These are phyloP conservation scores for Phlyctochytrium arcticum DNA, from an alignment of 192 early-diverging fungal genomes.

Conservation along the genomic window DNA sequence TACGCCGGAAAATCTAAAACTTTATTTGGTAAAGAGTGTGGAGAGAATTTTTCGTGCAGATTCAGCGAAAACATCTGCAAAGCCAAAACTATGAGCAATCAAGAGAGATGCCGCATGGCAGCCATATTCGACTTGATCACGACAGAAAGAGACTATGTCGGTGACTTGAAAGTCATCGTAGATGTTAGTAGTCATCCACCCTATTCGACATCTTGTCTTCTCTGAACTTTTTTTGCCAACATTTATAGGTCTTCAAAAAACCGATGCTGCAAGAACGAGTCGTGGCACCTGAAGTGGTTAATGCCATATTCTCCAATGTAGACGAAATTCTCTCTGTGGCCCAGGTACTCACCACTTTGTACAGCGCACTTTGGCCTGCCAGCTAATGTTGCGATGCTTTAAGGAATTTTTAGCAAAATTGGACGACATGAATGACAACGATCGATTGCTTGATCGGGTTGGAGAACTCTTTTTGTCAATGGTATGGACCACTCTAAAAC, in stretches of 20 bases:
- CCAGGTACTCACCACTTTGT: slow-evolving; percentile 10
- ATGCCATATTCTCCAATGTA: slow-evolving; percentile 45
- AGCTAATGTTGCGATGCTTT: too few species aligned
- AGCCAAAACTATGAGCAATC: slow-evolving; percentile 20
- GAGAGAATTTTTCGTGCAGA: too few species aligned
- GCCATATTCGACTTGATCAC: slow-evolving; percentile 45
- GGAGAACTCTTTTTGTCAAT: slow-evolving; percentile 38
- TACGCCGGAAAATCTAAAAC: too few species aligned
- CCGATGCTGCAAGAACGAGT: slow-evolving; percentile 37
- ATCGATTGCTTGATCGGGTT: slow-evolving; percentile 31
- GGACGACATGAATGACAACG: slow-evolving; percentile 25
- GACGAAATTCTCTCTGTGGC: slow-evolving; percentile 42
- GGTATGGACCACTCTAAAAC: slow-evolving; percentile 28
- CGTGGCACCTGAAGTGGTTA: slow-evolving; percentile 27
- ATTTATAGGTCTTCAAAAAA: slow-evolving; percentile 42
- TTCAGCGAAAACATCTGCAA: too few species aligned
- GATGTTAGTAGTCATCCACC: slow-evolving; percentile 23
- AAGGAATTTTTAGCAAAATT: slow-evolving; percentile 39
- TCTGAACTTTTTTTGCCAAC: too few species aligned
- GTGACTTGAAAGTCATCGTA: slow-evolving; percentile 49
- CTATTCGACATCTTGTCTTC: neutral
- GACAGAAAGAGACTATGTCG: slow-evolving; percentile 51
- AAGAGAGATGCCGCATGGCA: slow-evolving; percentile 36
- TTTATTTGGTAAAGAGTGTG: too few species aligned
- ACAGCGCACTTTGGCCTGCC: neutral